Base-by-base conservation (phyloP, 2,329 filamentous ascomycete genomes). In the Onygena corvina region DNA sequence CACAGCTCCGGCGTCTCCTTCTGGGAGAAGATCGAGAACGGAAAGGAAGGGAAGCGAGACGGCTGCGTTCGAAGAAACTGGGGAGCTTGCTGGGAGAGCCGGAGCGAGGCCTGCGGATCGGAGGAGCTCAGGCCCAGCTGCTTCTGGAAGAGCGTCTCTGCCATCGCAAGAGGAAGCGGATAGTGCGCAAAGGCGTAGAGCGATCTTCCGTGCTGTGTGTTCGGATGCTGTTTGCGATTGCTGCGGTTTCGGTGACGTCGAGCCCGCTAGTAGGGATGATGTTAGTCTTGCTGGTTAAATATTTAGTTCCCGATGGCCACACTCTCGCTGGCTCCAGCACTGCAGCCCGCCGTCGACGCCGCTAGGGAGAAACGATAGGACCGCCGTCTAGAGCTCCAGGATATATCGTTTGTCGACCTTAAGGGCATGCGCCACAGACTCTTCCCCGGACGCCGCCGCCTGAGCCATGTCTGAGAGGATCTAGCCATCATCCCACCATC, bases 1-100 rank as follows among this genome's bases (percentile, higher is more conserved):
- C 90, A 96, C 61, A 86, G 75, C 56, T 94, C 87, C 49, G 84
- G 74, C 0, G 81, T 81, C 64, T 95, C 89, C 25, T 67, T 63
- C 34, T 69, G 67, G 51, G 69, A 63, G 57, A 77, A 66, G 47
- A 76, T 63, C 5, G 69, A 75, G 47, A 76, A 67, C 45, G 71
- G 75, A 65, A 71, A 77, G 23, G 67, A 70, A n/a, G 69, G 62
- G 40, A 46, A 56, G 48, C 53, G 58, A 54, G 73, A 75, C 4
- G 75, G 72, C 38, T 74, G 75, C 58, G 67, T 76, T 55, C 67
- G 52, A 47, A 72, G 61, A 21, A 72, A 61, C n/a, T 60, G 47
- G 14, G 68, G 61, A 38, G 69, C 67, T 58, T 66, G 63, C 52
- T 70, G 68, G 21, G 70, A 66, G 27, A 70, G 60, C 35, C 58